Percentiles rank a stretch among this genome's conserved stretches.
Evolutionary conservation across 495 filamentous ascomycete species (phyloP).

Genomic region (Penicillium antarcticum): DNA sequence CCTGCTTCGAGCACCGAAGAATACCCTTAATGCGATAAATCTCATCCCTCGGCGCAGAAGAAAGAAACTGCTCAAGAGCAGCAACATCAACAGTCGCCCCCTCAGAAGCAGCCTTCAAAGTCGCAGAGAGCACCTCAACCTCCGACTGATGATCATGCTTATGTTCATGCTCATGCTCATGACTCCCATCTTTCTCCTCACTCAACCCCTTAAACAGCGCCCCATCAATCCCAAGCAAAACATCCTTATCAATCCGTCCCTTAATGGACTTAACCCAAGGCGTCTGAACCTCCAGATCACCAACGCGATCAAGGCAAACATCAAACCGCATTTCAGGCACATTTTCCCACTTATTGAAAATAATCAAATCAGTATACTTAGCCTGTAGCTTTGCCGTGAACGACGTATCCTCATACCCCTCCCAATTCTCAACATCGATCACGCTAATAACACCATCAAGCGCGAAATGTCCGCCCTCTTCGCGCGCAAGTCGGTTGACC

Average conservation of each 20-base stretch:
- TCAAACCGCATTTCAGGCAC: conserved; percentile 72
- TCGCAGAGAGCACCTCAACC: conserved; percentile 84
- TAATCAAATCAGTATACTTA: conserved; percentile 84
- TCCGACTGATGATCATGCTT: conserved; percentile 66
- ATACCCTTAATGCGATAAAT: conserved; percentile 95
- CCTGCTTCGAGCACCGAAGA: conserved; percentile 51
- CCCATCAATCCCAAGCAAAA: conserved; percentile 85
- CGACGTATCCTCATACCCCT: conserved; percentile 87
- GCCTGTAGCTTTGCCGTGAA: conserved; percentile 87
- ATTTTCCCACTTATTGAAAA: conserved; percentile 94
- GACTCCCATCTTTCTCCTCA: conserved; percentile 9
- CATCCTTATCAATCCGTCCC: conserved; percentile 69
- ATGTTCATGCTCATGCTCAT: conserved; percentile 17
- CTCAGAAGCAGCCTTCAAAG: conserved; percentile 44
- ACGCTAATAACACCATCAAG: conserved; percentile 91
- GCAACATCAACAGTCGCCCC: conserved; percentile 54
- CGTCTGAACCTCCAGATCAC: conserved; percentile 78
- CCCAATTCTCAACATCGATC: conserved; percentile 97
- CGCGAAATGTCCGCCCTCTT: conserved; percentile 55
- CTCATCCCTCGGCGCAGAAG: conserved; percentile 77
- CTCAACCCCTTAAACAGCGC: conserved; percentile 62
- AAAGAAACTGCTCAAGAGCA: conserved; percentile 65
- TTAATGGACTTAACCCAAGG: conserved; percentile 77
- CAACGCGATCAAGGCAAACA: conserved; percentile 75
- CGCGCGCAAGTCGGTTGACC: conserved; percentile 72